Evolutionary conservation across 2,329 filamentous ascomycete genomes (phyloP).

Genomic region (Epichloe hybrida): DNA sequence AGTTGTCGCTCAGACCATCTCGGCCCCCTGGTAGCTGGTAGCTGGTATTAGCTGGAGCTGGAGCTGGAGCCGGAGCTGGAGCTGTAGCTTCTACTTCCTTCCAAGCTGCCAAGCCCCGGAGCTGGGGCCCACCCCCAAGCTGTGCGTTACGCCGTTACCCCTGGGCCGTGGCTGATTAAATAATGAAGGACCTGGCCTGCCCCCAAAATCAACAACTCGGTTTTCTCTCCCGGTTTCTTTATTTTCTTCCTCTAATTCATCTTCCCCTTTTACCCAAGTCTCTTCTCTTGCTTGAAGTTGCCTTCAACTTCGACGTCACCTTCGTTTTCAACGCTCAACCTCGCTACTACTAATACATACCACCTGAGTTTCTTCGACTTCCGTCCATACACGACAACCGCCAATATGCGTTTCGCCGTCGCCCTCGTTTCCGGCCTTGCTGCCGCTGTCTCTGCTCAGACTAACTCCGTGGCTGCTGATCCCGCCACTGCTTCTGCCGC

Average conservation of each 20-base stretch:
- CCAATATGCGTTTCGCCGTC: conserved; percentile 44
- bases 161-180: background rate
- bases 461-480: conserved; percentile 12
- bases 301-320: background rate
- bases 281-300: conserved; percentile 1
- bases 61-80: too few relatives aligned
- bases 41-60: too few relatives aligned
- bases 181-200: conserved; percentile 2
- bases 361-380: background rate
- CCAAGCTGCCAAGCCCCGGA: too few relatives aligned
- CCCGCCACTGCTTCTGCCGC: conserved; percentile 16
- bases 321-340: background rate
- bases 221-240: background rate
- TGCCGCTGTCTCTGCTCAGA: conserved; percentile 33
- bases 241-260: background rate
- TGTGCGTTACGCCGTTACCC: background rate
- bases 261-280: background rate
- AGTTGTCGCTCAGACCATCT: too few relatives aligned
- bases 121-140: background rate
- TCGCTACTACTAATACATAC: background rate
- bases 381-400: conserved; percentile 3
- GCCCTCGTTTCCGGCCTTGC: conserved; percentile 37
- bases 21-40: too few relatives aligned
- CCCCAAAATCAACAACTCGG: background rate
- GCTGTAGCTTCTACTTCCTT: too few relatives aligned